These are phyloP conservation scores for Beta macrorhiza DNA, from an alignment of 179 eudicot genomes.

Conservation along the genomic window DNA sequence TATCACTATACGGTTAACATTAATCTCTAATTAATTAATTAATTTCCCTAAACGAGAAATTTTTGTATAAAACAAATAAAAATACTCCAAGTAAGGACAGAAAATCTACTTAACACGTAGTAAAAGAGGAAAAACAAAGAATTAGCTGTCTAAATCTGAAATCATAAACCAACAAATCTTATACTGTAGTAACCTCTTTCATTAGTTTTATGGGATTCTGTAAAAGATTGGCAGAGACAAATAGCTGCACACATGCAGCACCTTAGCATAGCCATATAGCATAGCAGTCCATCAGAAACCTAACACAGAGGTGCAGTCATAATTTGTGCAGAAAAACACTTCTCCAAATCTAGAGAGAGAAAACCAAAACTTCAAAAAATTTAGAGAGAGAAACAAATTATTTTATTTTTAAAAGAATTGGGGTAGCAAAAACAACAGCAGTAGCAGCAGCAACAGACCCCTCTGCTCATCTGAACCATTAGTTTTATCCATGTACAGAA, in stretches of 20 bases:
- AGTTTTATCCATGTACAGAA: conserved; percentile 75
- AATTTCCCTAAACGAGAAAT: too few relatives aligned
- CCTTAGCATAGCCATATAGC: conserved; percentile 2
- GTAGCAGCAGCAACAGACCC: not conserved
- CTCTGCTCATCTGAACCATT: conserved; percentile 59
- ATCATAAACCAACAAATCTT: conserved; percentile 18
- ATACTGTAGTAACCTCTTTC: not conserved
- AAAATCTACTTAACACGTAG: conserved; percentile 5
- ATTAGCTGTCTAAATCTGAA: conserved; percentile 22
- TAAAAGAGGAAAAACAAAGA: not conserved
- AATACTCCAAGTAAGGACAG: not conserved
- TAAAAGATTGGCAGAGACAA: conserved; percentile 33
- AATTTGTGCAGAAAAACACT: conserved; percentile 4
- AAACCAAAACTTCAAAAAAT: not conserved
- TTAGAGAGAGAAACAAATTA: conserved; percentile 4
- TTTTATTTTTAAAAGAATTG: not conserved
- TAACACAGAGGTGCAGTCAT: conserved; percentile 28
- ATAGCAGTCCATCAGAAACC: conserved; percentile 13
- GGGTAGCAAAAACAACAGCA: conserved; percentile 11
- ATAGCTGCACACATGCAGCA: conserved; percentile 39
- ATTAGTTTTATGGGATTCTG: conserved; percentile 30
- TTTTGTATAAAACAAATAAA: not conserved
- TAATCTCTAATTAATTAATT: too few relatives aligned
- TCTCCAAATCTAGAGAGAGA: not conserved
- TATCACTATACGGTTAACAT: too few relatives aligned